Evolutionary conservation across 495 filamentous ascomycete genomes (phyloP), one percentile per base, ranked within the genome.

Genomic region (Xylaria scruposa): DNA sequence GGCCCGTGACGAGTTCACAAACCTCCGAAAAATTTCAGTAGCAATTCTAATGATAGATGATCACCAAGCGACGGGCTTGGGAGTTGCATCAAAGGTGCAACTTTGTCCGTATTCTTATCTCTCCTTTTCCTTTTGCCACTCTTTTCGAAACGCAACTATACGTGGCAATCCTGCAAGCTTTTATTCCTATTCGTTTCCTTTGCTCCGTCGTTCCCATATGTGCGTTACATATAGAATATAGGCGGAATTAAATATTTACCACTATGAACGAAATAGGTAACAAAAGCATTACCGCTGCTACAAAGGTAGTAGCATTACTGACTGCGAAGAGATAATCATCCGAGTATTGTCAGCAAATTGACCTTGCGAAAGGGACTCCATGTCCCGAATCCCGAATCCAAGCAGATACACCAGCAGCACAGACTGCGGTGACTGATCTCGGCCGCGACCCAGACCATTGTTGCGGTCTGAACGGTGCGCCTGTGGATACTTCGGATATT

Each of bases 401-500:
- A 29, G 21, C 19, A 46, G 10, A 42, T 38, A 60, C 33, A 17
- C 51, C 26, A 29, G 53, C 13, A 31, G 53, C 13, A 31, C 13
- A 36, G 58, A 36, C 15, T 49, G 62, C 40, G 62, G 44, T 47
- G 29, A 40, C 40, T 67, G 44, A 67, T 54, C 64, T 68, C 33
- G 49, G 51, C 33, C 15, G 47, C 42, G 49, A 44, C 47, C 49
- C 31, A 56, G 49, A 56, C 44, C 44, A 53, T 67, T 42, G 29
- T 40, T 56, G 49, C 36, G 44, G 65, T 44, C 19, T 44, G 44
- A 44, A 29, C 56, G 49, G 65, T 44, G 65, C 49, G 47, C n/a
- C 33, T 51, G 63, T 67, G 49, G 65, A 29, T 56, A 67, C 36
- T 24, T 58, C 53, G 38, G 67, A 60, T 59, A 47, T 59, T 59